Percentiles rank a stretch among this genome's conserved stretches.
Evolutionary conservation across 805 yeast species (phyloP).

Genomic region (Pichia scutulata): DNA sequence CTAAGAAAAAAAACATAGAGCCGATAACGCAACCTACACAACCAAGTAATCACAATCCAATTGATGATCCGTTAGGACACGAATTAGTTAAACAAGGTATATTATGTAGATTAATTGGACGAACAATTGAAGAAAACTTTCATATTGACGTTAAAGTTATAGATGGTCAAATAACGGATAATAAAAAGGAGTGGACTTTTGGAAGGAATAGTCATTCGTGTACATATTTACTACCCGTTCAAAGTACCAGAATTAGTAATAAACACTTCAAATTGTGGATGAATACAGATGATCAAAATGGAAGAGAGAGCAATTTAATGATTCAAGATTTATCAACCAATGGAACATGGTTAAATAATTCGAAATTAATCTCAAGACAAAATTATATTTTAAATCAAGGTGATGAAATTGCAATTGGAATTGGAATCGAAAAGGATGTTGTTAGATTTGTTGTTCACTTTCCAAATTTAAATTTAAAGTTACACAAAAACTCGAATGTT

Average conservation of each 20-base stretch:
- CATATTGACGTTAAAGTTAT: slow-evolving; percentile 26
- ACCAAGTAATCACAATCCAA: slow-evolving; percentile 26
- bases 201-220: slow-evolving; percentile 61
- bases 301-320: slow-evolving; percentile 31
- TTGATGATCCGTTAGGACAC: slow-evolving; percentile 19
- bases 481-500: background rate
- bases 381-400: slow-evolving; percentile 84
- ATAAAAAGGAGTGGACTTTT: slow-evolving; percentile 34
- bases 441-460: slow-evolving; percentile 45
- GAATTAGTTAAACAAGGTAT: slow-evolving; percentile 25
- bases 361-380: slow-evolving; percentile 62
- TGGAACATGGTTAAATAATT: slow-evolving; percentile 82
- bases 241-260: slow-evolving; percentile 63
- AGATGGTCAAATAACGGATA: slow-evolving; percentile 10
- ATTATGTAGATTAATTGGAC: slow-evolving; percentile 31
- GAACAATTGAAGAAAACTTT: slow-evolving; percentile 21
- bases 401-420: slow-evolving; percentile 86
- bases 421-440: slow-evolving; percentile 71
- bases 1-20: slow-evolving; percentile 5
- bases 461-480: slow-evolving; percentile 21
- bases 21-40: slow-evolving; percentile 32
- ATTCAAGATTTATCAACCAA: slow-evolving; percentile 78
- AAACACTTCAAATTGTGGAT: slow-evolving; percentile 65
- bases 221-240: slow-evolving; percentile 53
- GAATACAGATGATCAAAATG: slow-evolving; percentile 2